A percentile compares a stretch with the other conserved stretches of the same genome.
phyloP scores from a whole-genome alignment of 371 early-diverging fungal species.

The Choanephora cucurbitarum region DNA sequence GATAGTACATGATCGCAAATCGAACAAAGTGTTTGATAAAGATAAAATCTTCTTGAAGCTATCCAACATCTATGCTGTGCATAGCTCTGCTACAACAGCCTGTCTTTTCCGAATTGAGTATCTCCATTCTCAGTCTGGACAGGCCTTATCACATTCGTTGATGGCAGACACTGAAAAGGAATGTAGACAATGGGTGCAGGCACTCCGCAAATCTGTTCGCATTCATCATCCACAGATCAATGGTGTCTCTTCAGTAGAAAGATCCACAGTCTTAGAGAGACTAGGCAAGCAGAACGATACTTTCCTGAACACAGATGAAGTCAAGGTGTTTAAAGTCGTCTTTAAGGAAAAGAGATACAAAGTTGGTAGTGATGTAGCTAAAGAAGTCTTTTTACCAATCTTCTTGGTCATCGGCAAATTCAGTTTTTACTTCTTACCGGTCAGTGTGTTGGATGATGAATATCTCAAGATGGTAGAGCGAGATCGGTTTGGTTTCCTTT shows the following conservation, averaged over 20 bases:
- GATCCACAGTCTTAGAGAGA: constrained; percentile 29
- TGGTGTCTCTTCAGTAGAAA: constrained; percentile 21
- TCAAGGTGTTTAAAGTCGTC: constrained; percentile 38
- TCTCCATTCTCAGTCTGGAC: constrained; percentile 30
- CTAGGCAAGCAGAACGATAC: constrained; percentile 37
- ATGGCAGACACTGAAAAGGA: constrained; percentile 23
- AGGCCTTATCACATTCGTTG: constrained; percentile 17
- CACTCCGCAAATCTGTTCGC: constrained; percentile 23
- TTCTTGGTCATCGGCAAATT: constrained; percentile 45
- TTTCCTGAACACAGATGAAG: constrained; percentile 21
- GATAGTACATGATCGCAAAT: background rate
- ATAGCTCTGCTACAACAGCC: constrained; percentile 8
- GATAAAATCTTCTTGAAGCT: constrained; percentile 28
- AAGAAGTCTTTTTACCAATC: constrained; percentile 34
- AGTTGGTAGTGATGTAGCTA: constrained; percentile 12
- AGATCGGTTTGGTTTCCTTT: constrained; percentile 41
- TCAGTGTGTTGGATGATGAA: constrained; percentile 18
- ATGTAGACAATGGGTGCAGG: constrained; percentile 34
- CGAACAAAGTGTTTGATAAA: constrained; percentile 14
- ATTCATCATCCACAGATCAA: constrained; percentile 25
- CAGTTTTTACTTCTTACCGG: constrained; percentile 42
- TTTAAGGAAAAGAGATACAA: constrained; percentile 37
- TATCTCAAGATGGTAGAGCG: constrained; percentile 37
- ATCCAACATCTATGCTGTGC: constrained; percentile 34
- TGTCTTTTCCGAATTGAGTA: constrained; percentile 38